Evolutionary conservation across 495 filamentous ascomycete genomes (phyloP).

Genomic region (Venustampulla echinocandica): DNA sequence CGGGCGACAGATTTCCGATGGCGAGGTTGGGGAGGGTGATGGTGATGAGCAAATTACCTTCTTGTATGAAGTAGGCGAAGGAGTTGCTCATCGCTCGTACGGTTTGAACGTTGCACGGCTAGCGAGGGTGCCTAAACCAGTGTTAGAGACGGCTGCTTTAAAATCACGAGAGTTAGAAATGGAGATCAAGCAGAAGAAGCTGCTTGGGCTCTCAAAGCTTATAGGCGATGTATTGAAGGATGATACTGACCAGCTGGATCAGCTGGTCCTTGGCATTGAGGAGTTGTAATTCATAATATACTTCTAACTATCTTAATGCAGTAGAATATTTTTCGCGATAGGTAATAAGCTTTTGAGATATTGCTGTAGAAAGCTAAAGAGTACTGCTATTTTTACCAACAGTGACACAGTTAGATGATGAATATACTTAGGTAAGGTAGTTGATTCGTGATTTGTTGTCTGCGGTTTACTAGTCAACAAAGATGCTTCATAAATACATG

Average conservation of each 20-base stretch:
- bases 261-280: constrained; percentile 21
- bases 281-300: constrained; percentile 5
- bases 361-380: too few species aligned
- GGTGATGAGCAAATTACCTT: constrained; percentile 55
- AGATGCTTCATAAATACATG: too few species aligned
- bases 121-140: constrained; percentile 66
- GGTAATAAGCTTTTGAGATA: too few species aligned
- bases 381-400: too few species aligned
- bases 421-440: too few species aligned
- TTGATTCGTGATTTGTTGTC: too few species aligned
- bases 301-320: neutral
- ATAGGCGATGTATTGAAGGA: constrained; percentile 30
- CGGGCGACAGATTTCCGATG: neutral
- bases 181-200: constrained; percentile 50
- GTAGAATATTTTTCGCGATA: too few species aligned
- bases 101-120: constrained; percentile 88
- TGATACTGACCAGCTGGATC: constrained; percentile 12
- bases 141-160: constrained; percentile 66
- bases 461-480: too few species aligned
- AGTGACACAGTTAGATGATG: too few species aligned
- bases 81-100: constrained; percentile 87
- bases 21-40: neutral
- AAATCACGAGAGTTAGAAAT: constrained; percentile 80
- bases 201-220: constrained; percentile 38
- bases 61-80: constrained; percentile 74